Conservation (phyloP, 805 yeast species). For the Ogataea henricii region DNA sequence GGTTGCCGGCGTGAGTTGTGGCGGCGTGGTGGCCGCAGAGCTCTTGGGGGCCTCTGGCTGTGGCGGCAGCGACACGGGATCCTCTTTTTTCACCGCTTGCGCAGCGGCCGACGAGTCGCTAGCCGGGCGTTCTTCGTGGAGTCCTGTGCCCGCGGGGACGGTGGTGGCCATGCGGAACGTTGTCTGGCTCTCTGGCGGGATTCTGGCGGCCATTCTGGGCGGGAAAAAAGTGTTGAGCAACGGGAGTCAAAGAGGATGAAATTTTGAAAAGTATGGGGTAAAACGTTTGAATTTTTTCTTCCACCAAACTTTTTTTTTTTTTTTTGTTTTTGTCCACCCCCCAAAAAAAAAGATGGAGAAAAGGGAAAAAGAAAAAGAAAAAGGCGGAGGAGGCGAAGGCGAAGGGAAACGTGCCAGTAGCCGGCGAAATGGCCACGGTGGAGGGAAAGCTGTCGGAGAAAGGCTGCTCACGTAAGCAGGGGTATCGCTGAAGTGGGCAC, state of each 20-base stretch:
- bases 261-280: slow-evolving; percentile 9
- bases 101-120: neutral
- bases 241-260: neutral
- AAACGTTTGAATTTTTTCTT: slow-evolving; percentile 6
- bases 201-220: slow-evolving; percentile 24
- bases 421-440: neutral
- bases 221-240: neutral
- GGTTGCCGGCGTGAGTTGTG: slow-evolving; percentile 24
- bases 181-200: slow-evolving; percentile 32
- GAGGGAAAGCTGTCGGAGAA: too few relatives aligned
- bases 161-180: slow-evolving; percentile 34
- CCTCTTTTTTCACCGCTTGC: too few relatives aligned
- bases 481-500: too few relatives aligned
- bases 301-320: slow-evolving; percentile 5
- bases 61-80: too few relatives aligned
- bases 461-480: neutral
- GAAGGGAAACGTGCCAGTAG: neutral
- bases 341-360: slow-evolving; percentile 9
- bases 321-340: too few relatives aligned
- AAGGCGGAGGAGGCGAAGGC: slow-evolving; percentile 4
- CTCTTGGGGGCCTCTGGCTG: neutral
- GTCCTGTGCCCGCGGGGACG: slow-evolving; percentile 4
- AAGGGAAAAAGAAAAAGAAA: slow-evolving; percentile 7
- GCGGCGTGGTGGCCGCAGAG: neutral
- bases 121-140: neutral